Percentiles rank a stretch among this genome's conserved stretches.
These are phyloP conservation scores for Sclerotinia subarctica DNA, from an alignment of 2,329 filamentous ascomycete species.

Conservation along the genomic window DNA sequence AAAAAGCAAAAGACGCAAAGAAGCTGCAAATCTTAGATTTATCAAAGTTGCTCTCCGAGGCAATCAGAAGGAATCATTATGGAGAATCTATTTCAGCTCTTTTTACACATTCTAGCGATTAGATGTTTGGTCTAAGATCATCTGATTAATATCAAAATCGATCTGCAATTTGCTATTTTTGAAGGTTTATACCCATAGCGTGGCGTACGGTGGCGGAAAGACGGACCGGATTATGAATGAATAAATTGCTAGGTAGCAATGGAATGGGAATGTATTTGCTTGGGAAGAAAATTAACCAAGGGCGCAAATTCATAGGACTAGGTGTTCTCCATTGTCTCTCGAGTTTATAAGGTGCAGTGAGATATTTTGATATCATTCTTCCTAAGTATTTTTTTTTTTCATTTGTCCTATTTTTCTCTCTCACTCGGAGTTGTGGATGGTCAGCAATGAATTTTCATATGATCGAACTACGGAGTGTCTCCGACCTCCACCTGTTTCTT, in stretches of 20 bases:
- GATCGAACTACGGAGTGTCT: background rate
- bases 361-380: background rate
- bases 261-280: background rate
- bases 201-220: slow-evolving; percentile 30
- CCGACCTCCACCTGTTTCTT: background rate
- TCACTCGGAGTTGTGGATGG: background rate
- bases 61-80: slow-evolving; percentile 93
- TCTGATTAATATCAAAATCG: slow-evolving; percentile 38
- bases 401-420: background rate
- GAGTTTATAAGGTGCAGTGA: slow-evolving; percentile 3
- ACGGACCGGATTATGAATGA: slow-evolving; percentile 13
- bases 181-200: slow-evolving; percentile 28
- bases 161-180: slow-evolving; percentile 44
- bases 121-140: slow-evolving; percentile 25
- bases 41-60: slow-evolving; percentile 82
- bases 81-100: slow-evolving; percentile 68
- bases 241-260: slow-evolving; percentile 23
- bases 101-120: slow-evolving; percentile 35
- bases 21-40: slow-evolving; percentile 91
- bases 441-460: background rate
- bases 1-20: slow-evolving; percentile 65
- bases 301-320: slow-evolving; percentile 12
- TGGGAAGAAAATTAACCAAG: background rate
- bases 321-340: background rate
- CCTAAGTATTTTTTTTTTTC: background rate